Percentiles rank a stretch among this genome's conserved stretches.
phyloP scores from a whole-genome alignment of 225 moss, liverwort and hornwort species.

The Pseudisothecium myosuroides region DNA sequence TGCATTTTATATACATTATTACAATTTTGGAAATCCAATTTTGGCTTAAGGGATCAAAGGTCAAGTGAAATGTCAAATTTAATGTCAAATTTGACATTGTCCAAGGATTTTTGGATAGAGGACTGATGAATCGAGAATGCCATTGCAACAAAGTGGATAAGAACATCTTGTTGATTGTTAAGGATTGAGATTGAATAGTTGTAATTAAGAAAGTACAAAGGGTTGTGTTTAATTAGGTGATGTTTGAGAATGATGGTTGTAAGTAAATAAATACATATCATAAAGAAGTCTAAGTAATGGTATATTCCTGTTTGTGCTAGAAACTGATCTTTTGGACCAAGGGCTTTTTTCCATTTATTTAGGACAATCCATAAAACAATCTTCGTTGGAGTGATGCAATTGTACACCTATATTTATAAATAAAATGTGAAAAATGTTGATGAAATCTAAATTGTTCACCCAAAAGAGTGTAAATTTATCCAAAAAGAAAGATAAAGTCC shows the following conservation, averaged over 20 bases:
- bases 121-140: background rate
- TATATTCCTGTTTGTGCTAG: background rate
- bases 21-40: too few relatives aligned
- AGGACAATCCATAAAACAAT: accelerated
- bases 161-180: background rate
- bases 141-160: background rate
- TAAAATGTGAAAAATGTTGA: background rate
- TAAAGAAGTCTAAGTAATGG: background rate
- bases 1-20: too few relatives aligned
- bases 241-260: background rate
- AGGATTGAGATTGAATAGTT: background rate
- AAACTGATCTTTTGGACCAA: background rate
- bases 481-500: accelerated
- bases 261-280: background rate
- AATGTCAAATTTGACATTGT: background rate
- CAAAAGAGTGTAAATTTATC: background rate
- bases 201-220: too few relatives aligned
- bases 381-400: background rate
- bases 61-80: background rate
- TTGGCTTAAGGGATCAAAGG: background rate
- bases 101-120: background rate
- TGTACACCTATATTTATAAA: background rate
- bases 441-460: background rate
- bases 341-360: background rate
- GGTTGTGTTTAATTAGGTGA: background rate